phyloP scores from a whole-genome alignment of 1,284 basidiomycete species.

The Irpex sp. region DNA sequence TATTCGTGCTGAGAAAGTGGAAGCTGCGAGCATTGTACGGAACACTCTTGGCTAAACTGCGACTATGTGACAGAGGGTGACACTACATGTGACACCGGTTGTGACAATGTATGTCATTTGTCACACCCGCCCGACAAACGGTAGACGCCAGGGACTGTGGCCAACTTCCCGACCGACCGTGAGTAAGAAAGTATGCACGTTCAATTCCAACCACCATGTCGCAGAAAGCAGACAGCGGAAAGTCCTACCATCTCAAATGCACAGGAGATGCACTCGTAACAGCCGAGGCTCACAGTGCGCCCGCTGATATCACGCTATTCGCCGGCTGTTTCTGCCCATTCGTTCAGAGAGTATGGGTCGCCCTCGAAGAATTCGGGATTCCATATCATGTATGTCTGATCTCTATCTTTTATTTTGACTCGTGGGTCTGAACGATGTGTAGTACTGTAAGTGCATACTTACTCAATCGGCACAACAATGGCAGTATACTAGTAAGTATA shows the following conservation, averaged over 20 bases:
- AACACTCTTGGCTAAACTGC: not conserved
- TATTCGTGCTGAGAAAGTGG: not conserved
- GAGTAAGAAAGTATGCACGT: not conserved
- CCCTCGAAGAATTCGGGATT: conserved; percentile 59
- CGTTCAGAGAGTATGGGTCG: conserved; percentile 70
- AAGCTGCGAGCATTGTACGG: not conserved
- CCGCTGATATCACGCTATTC: conserved; percentile 59
- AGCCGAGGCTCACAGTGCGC: conserved; percentile 39
- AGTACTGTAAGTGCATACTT: conserved; percentile 11
- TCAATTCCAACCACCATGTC: conserved; percentile 24
- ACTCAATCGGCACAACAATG: conserved; percentile 26
- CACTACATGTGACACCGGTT: not conserved
- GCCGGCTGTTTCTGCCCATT: conserved; percentile 74
- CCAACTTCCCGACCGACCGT: not conserved
- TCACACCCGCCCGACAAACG: not conserved
- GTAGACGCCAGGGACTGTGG: not conserved
- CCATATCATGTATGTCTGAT: conserved; percentile 47
- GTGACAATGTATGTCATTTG: not conserved
- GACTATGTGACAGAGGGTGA: not conserved
- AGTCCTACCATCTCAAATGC: conserved; percentile 48
- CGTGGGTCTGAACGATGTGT: not conserved
- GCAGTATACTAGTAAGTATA: conserved; percentile 17
- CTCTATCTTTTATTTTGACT: not conserved
- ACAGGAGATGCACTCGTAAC: conserved; percentile 60
- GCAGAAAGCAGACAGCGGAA: conserved; percentile 38